These are phyloP conservation scores for Colletotrichum theobromicola DNA, from an alignment of 2,329 filamentous ascomycete species.

Conservation along the genomic window DNA sequence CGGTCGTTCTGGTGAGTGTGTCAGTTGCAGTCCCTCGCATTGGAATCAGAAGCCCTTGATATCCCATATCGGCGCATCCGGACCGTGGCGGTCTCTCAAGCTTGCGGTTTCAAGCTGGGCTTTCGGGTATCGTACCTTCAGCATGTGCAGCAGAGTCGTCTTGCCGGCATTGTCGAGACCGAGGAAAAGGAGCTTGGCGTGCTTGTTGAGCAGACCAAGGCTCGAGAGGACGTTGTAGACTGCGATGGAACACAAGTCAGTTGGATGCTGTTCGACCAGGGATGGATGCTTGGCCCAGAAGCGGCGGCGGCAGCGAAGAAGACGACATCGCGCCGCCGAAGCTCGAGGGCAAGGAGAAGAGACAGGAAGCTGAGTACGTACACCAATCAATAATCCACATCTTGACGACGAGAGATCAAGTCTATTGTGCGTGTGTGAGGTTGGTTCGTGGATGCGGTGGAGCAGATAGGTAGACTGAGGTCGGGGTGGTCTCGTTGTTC, in stretches of 20 bases:
- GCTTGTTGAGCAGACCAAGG: slow-evolving; percentile 91
- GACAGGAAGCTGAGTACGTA: slow-evolving; percentile 53
- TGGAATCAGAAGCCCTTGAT: slow-evolving; percentile 23
- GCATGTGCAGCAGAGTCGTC: slow-evolving; percentile 92
- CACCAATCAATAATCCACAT: slow-evolving; percentile 99
- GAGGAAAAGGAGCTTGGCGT: slow-evolving; percentile 92
- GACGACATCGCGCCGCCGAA: background rate
- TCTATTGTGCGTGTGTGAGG: slow-evolving; percentile 11
- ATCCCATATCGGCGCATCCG: background rate
- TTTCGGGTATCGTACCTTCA: slow-evolving; percentile 71
- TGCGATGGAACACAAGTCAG: slow-evolving; percentile 34
- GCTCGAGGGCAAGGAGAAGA: background rate
- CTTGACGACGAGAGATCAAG: slow-evolving; percentile 33
- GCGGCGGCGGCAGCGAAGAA: slow-evolving; percentile 26
- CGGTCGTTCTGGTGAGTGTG: slow-evolving; percentile 74
- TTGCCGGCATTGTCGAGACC: slow-evolving; percentile 95
- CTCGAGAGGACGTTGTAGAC: slow-evolving; percentile 91
- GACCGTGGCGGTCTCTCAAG: background rate
- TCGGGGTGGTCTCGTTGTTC: slow-evolving; percentile 6
- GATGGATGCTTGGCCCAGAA: slow-evolving; percentile 4
- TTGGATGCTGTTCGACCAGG: slow-evolving; percentile 1
- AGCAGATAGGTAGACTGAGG: slow-evolving; percentile 13
- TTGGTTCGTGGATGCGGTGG: slow-evolving; percentile 17
- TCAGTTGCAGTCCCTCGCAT: slow-evolving; percentile 18
- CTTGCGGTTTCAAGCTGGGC: background rate